These are phyloP conservation scores for Globisporangium nagaii DNA, from an alignment of 352 stramenopile genomes.

Conservation along the genomic window DNA sequence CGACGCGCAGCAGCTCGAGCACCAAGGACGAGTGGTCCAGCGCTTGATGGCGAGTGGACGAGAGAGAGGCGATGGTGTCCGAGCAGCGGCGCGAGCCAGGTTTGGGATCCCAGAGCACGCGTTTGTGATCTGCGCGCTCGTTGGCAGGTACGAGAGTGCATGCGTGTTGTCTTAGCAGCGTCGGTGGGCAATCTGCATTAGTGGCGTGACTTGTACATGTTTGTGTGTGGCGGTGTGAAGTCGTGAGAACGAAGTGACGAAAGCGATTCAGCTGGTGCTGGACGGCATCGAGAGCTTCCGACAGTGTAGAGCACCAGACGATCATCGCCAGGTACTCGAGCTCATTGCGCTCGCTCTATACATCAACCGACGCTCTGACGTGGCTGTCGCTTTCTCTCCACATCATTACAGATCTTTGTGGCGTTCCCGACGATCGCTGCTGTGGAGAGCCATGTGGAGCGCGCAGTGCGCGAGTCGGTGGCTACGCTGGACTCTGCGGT, in stretches of 20 bases:
- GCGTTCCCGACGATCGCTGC: constrained; percentile 54
- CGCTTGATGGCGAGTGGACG: constrained; percentile 12
- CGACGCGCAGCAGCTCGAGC: constrained; percentile 6
- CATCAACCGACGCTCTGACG: no score
- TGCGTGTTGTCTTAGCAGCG: no score
- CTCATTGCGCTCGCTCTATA: constrained; percentile 4
- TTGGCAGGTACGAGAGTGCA: constrained; percentile 66
- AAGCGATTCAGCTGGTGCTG: constrained; percentile 31
- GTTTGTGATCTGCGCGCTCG: constrained; percentile 55
- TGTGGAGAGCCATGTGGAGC: constrained; percentile 21
- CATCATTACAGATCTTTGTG: constrained; percentile 39
- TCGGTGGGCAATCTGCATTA: background rate
- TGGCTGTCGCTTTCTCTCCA: no score
- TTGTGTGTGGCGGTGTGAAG: constrained; percentile 15
- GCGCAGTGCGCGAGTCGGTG: constrained; percentile 5
- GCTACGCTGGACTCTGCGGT: constrained; percentile 9
- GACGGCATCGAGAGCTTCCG: constrained; percentile 26
- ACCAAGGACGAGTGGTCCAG: constrained; percentile 12
- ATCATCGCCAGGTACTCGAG: constrained; percentile 7
- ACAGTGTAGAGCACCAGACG: constrained; percentile 7
- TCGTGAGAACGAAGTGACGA: constrained; percentile 54
- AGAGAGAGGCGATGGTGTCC: background rate
- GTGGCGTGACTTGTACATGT: background rate
- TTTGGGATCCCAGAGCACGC: constrained; percentile 25
- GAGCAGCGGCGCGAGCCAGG: constrained; percentile 8